phyloP scores from a whole-genome alignment of 371 early-diverging fungal genomes.

The Choanephora cucurbitarum region DNA sequence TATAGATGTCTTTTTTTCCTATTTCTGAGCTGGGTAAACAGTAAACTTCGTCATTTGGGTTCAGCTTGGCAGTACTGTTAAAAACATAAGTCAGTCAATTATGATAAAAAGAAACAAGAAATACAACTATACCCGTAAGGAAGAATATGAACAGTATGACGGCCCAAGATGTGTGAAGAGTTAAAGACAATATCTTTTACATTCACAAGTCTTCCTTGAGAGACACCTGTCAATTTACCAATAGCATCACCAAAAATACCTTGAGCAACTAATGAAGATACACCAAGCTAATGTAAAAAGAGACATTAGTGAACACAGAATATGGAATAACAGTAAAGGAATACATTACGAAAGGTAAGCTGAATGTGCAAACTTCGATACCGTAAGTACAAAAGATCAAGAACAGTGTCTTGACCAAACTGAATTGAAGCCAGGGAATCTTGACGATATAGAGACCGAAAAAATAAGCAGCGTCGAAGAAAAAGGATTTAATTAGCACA shows the following conservation, averaged over 20 bases:
- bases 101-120: too few species aligned
- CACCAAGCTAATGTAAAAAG: slow-evolving; percentile 13
- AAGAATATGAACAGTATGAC: slow-evolving; percentile 52
- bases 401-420: slow-evolving; percentile 27
- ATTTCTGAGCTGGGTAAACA: slow-evolving; percentile 39
- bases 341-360: slow-evolving; percentile 33
- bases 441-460: slow-evolving; percentile 32
- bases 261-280: background rate
- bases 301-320: too few species aligned
- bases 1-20: slow-evolving; percentile 40
- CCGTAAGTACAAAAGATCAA: slow-evolving; percentile 15
- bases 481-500: slow-evolving; percentile 34
- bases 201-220: slow-evolving; percentile 43
- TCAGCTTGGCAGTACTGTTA: slow-evolving; percentile 54
- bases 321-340: background rate
- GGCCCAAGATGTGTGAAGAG: slow-evolving; percentile 49
- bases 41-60: slow-evolving; percentile 44
- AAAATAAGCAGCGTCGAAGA: slow-evolving; percentile 35
- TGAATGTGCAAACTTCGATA: slow-evolving; percentile 32
- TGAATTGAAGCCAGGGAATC: slow-evolving; percentile 56
- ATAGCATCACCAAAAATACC: slow-evolving; percentile 27
- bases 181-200: slow-evolving; percentile 44
- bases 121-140: slow-evolving; percentile 45
- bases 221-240: slow-evolving; percentile 41
- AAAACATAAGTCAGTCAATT: background rate